Evolutionary conservation across 345 rosid genomes (phyloP), one percentile per base, ranked within the genome.

Genomic region (Reutealis trisperma): DNA sequence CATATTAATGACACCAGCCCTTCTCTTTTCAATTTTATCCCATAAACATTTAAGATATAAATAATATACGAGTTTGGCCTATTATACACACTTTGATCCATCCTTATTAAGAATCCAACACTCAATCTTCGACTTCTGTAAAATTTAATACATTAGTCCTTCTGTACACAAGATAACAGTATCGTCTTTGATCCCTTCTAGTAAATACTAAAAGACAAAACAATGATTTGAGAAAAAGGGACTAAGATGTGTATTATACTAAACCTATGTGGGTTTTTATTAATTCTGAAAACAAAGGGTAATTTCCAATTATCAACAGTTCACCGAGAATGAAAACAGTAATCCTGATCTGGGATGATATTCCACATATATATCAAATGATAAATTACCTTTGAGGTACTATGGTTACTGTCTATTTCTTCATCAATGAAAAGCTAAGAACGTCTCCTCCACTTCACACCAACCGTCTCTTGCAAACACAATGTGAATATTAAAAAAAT

Each of bases 381-480:
- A 77, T 79, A 80, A 79, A 84, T 88, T 91, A 92, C 98, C 98
- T 95, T 83, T n/a, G 63, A 79, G 69, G 75, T 76, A 83, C 76
- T 75, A 80, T 66, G 85, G 85, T 82, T 87, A 88, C 83, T 73
- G 83, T 85, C 84, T 87, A 84, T 83, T 81, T 90, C 90, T 90
- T 89, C 90, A 16, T 86, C 89, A 88, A 86, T 82, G 95, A 88
- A 86, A 91, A 79, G 95, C 88, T 83, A 83, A 89, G 90, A 85
- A 82, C 75, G 74, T 76, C 89, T 83, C 88, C 92, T 88, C 89
- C 90, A 88, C 92, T 93, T 86, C 93, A 93, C 86, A 88, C 88
- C 95, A 89, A 81, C 79, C 75, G 81, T 81, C 91, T 91, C 96
- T 94, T 93, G 97, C 96, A 94, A 91, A 87, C 95, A 94, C 91